Percentiles rank a stretch among this genome's conserved stretches.
These are phyloP conservation scores for Pontederia paniculata DNA, from an alignment of 176 grass and related monocot genomes.

Conservation along the genomic window DNA sequence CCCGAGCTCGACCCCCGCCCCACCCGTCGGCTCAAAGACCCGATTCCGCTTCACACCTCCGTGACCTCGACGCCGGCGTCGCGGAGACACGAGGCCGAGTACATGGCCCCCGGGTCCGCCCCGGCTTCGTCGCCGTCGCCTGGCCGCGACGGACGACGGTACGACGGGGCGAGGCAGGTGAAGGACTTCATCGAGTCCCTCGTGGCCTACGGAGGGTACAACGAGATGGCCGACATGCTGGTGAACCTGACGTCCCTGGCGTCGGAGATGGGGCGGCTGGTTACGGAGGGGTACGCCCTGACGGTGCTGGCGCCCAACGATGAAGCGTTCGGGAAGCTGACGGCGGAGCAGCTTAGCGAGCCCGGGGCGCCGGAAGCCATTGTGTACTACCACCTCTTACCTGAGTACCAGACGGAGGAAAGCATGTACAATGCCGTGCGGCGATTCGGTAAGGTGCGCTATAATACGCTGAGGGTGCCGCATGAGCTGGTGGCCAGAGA, in stretches of 20 bases:
- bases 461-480: conserved; percentile 46
- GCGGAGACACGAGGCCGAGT: conserved; percentile 23
- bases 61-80: conserved; percentile 30
- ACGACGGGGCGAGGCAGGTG: conserved; percentile 63
- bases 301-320: conserved; percentile 60
- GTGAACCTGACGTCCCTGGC: conserved; percentile 60
- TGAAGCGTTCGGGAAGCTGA: conserved; percentile 54
- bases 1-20: conserved; percentile 46
- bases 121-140: conserved; percentile 29
- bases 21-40: conserved; percentile 52
- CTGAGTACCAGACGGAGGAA: conserved; percentile 71
- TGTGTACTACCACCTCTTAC: conserved; percentile 66
- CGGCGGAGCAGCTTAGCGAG: conserved; percentile 46
- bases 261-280: conserved; percentile 57
- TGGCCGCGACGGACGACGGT: conserved; percentile 32
- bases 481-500: conserved; percentile 51
- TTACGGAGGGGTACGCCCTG: conserved; percentile 52
- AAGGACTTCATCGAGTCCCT: conserved; percentile 70
- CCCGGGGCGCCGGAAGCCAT: conserved; percentile 54
- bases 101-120: conserved; percentile 36
- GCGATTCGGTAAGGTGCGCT: conserved; percentile 42
- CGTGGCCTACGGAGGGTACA: conserved; percentile 68
- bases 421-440: conserved; percentile 66
- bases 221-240: conserved; percentile 70
- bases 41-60: conserved; percentile 16